Evolutionary conservation across 2,329 filamentous ascomycete species (phyloP).

Genomic region (Beauveria asiatica): DNA sequence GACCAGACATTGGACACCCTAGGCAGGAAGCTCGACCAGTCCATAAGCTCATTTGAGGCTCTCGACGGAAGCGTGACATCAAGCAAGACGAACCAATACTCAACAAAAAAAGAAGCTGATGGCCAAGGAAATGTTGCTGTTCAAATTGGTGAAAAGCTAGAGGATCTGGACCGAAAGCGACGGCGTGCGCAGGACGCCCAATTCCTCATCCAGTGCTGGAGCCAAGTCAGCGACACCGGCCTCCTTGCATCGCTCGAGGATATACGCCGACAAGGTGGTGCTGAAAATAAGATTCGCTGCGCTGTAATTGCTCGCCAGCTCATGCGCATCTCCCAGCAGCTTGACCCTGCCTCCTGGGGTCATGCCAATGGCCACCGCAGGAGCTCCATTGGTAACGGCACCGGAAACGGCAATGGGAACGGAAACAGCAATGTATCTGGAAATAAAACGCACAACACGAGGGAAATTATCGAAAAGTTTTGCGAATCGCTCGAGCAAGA

Average conservation of each 20-base stretch:
- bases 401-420: slow-evolving; percentile 36
- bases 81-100: slow-evolving; percentile 30
- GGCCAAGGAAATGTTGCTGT: slow-evolving; percentile 82
- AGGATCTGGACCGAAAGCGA: slow-evolving; percentile 88
- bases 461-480: slow-evolving; percentile 93
- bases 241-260: slow-evolving; percentile 83
- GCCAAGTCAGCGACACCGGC: slow-evolving; percentile 85
- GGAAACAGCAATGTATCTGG: slow-evolving; percentile 32
- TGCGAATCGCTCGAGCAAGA: slow-evolving; percentile 94
- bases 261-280: slow-evolving; percentile 72
- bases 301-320: slow-evolving; percentile 90
- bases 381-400: slow-evolving; percentile 24
- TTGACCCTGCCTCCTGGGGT: slow-evolving; percentile 73
- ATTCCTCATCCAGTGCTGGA: slow-evolving; percentile 94
- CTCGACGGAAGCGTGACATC: slow-evolving; percentile 77
- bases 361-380: slow-evolving; percentile 41
- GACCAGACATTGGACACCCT: slow-evolving; percentile 83
- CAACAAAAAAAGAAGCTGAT: slow-evolving; percentile 30
- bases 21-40: slow-evolving; percentile 81
- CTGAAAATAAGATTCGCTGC: slow-evolving; percentile 88
- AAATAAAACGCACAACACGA: slow-evolving; percentile 54
- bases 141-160: slow-evolving; percentile 85
- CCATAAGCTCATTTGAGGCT: slow-evolving; percentile 84
- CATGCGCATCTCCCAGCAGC: slow-evolving; percentile 84
- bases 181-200: slow-evolving; percentile 85